Evolutionary conservation across 2,329 filamentous ascomycete genomes (phyloP).

Genomic region (Neonectria coccinea): DNA sequence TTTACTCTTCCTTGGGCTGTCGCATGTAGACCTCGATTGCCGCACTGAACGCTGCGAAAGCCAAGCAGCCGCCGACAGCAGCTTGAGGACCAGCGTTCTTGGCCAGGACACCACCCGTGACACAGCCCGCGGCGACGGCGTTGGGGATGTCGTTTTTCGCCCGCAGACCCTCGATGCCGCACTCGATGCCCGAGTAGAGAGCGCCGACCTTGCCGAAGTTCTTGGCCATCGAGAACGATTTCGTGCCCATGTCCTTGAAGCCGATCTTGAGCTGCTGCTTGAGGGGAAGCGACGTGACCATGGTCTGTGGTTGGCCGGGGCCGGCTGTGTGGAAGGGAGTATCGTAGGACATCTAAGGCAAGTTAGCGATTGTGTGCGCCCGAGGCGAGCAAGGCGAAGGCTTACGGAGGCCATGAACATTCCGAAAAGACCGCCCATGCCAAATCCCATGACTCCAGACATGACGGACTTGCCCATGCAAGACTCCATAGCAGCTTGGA

Average conservation of each 20-base stretch:
- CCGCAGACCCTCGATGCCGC: conserved; percentile 90
- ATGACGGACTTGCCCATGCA: conserved; percentile 90
- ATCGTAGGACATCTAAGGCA: conserved; percentile 92
- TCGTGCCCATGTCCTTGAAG: conserved; percentile 93
- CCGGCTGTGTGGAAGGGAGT: conserved; percentile 76
- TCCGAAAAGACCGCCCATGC: conserved; percentile 91
- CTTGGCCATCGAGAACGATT: conserved; percentile 85
- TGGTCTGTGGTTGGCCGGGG: conserved; percentile 54
- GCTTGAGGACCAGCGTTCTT: conserved; percentile 91
- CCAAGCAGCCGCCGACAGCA: conserved; percentile 85
- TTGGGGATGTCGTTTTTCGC: conserved; percentile 96
- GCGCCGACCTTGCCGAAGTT: conserved; percentile 96
- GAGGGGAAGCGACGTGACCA: conserved; percentile 76
- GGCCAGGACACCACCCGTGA: conserved; percentile 90
- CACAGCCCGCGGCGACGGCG: conserved; percentile 86
- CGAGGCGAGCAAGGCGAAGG: conserved; percentile 36
- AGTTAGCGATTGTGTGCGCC: conserved; percentile 28
- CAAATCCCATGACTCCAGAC: conserved; percentile 93
- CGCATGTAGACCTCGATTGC: conserved; percentile 95
- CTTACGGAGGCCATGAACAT: conserved; percentile 97
- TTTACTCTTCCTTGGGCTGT: conserved; percentile 73
- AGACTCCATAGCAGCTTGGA: conserved; percentile 89
- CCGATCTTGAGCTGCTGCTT: conserved; percentile 85
- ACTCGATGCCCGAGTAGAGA: conserved; percentile 93
- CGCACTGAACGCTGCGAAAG: conserved; percentile 92